A percentile compares a stretch with the other conserved stretches of the same genome.
Evolutionary conservation across 176 grass and related monocot genomes (phyloP).

Genomic region (Themeda triandra): DNA sequence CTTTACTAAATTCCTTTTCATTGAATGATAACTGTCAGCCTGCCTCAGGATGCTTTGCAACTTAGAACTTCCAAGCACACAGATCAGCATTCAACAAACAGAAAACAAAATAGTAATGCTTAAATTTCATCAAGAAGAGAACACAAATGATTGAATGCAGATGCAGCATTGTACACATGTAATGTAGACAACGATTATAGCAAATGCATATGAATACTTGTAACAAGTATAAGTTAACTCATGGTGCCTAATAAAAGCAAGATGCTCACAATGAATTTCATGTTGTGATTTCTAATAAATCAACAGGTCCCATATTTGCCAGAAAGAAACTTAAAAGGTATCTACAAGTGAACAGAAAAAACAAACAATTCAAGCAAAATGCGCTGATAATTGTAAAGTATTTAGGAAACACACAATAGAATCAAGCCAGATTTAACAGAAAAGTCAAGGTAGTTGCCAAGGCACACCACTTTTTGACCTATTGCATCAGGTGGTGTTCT

Average conservation of each 20-base stretch:
- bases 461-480: neutral
- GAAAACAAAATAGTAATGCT: neutral
- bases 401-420: neutral
- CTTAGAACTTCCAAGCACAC: slow-evolving; percentile 7
- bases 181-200: neutral
- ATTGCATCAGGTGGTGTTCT: neutral
- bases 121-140: neutral
- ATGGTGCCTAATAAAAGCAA: neutral
- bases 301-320: neutral
- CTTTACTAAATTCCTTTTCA: neutral
- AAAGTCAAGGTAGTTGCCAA: neutral
- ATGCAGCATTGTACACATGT: neutral
- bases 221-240: neutral
- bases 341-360: neutral
- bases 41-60: neutral
- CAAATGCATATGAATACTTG: neutral
- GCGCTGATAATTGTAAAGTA: neutral
- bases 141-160: neutral
- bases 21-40: neutral
- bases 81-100: neutral
- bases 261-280: neutral
- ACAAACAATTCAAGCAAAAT: neutral
- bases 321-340: neutral
- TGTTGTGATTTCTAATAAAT: neutral
- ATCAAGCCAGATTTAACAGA: neutral